Evolutionary conservation across 2,329 filamentous ascomycete genomes (phyloP).

Genomic region (Sphaerostilbella broomeana): DNA sequence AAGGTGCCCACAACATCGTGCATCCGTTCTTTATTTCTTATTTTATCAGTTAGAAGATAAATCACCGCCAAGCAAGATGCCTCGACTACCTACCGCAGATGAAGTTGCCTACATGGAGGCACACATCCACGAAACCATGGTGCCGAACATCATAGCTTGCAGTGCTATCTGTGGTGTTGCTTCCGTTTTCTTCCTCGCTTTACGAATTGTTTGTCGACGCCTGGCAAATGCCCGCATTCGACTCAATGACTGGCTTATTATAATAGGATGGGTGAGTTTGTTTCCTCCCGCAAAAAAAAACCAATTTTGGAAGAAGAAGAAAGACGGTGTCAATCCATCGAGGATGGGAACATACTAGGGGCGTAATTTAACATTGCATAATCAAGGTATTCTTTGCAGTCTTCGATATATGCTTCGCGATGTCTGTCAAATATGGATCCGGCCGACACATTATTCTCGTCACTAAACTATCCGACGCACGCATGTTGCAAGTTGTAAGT

Average conservation of each 20-base stretch:
- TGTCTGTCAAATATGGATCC: conserved; percentile 3
- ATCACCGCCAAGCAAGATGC: background rate
- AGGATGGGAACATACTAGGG: background rate
- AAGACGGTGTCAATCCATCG: too few species aligned
- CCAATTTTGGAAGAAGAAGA: background rate
- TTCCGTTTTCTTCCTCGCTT: background rate
- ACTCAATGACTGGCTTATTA: conserved; percentile 14
- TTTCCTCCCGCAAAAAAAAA: background rate
- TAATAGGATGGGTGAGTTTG: conserved; percentile 15
- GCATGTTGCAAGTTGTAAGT: conserved; percentile 8
- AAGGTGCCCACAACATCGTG: background rate
- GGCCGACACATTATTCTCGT: conserved; percentile 9
- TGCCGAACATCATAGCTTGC: conserved; percentile 1
- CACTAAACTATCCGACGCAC: background rate
- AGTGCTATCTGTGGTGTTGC: conserved; percentile 1
- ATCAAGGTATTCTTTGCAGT: background rate
- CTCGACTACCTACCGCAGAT: background rate
- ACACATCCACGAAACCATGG: background rate
- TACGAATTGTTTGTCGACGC: background rate
- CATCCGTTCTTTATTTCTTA: background rate
- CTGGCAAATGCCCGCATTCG: background rate
- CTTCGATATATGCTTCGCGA: conserved; percentile 4
- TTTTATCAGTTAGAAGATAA: background rate
- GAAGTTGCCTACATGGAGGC: conserved; percentile 5
- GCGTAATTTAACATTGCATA: background rate